Base-by-base conservation (phyloP, 768 basidiomycete species). In the Pulveroboletus sp. region DNA sequence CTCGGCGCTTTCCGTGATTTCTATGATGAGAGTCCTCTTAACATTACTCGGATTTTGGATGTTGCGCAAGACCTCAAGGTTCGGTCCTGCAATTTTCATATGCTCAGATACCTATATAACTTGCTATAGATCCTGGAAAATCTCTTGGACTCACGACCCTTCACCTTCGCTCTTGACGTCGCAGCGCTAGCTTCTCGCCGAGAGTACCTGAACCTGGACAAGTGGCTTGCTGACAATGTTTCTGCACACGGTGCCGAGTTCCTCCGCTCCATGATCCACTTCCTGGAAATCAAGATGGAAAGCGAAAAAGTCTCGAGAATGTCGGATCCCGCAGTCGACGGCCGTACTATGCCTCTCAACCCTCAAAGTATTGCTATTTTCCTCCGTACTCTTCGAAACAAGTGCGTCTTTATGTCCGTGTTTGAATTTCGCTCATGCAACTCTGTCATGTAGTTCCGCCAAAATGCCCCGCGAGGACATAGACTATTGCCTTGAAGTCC, bases 21-120 rank as follows among this genome's bases (percentile, higher is more conserved):
- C 64, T 96, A 98, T 68, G 80, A 86, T 42, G 92, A 94, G 60
- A 91, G 84, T 54, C 89, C 91, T 36, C 78, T 93, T 47, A 96
- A 98, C 64, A 91, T 98, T 47, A 93, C 92, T 14, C 79, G 93
- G 35, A 93, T 99, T 41, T 73, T 98, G 44, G 96, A 99, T 62
- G 89, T 97, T 26, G 93, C 92, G 9, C 91, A 93, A 65, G 93
- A 97, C 62, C 76, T 97, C 50, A 94, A 95, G 76, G 93, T 87
- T 63, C 57, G 77, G 5, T 66, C 12, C 33, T 37, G 24, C 30
- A 32, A 28, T 39, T 21, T 54, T 52, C 2, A 27, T 47, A 51
- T 18, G 17, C 15, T 18, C 8, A 41, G 5, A 7, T 49, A 45
- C 18, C 32, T 12, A 14, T 21, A 50, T 55, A 17, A 67, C 26